phyloP scores from a whole-genome alignment of 768 basidiomycete species.

The Pseudohyphozyma bogoriensis region DNA sequence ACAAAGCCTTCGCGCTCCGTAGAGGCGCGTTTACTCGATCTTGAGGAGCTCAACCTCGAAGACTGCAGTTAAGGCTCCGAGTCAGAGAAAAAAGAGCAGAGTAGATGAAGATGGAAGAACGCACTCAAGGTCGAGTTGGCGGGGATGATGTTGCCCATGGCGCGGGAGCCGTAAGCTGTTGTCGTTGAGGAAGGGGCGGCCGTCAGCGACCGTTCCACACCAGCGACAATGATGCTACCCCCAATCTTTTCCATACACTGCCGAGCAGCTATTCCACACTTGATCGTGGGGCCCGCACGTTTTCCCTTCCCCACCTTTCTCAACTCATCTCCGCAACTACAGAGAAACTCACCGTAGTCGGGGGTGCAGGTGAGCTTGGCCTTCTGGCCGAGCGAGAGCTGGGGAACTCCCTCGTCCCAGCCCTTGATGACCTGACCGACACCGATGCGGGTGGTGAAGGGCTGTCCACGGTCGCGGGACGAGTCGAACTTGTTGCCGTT shows the following conservation, averaged over 20 bases:
- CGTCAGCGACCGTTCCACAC: too few species aligned
- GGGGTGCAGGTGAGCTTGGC: constrained; percentile 47
- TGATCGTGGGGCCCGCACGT: too few species aligned
- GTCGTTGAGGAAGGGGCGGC: too few species aligned
- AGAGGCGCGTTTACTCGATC: constrained; percentile 53
- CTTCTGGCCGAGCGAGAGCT: constrained; percentile 66
- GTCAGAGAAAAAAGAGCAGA: background rate
- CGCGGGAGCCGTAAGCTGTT: constrained; percentile 14
- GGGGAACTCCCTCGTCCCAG: constrained; percentile 83
- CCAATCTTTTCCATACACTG: too few species aligned
- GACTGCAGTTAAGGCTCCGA: too few species aligned
- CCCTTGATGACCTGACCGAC: constrained; percentile 74
- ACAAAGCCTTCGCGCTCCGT: too few species aligned
- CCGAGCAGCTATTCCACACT: too few species aligned
- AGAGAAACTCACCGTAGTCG: too few species aligned
- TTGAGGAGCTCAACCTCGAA: constrained; percentile 58
- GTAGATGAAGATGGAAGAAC: constrained; percentile 49
- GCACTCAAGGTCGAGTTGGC: constrained; percentile 60
- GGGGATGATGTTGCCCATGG: constrained; percentile 49
- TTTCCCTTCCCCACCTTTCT: too few species aligned
- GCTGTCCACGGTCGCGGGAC: constrained; percentile 43
- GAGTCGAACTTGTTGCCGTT: constrained; percentile 56
- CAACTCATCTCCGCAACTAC: too few species aligned
- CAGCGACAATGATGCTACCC: too few species aligned
- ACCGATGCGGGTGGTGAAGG: constrained; percentile 51